Evolutionary conservation across 108 stramenopile species (phyloP), one percentile per base, ranked within the genome.

Genomic region (Mediolabrus comicus): DNA sequence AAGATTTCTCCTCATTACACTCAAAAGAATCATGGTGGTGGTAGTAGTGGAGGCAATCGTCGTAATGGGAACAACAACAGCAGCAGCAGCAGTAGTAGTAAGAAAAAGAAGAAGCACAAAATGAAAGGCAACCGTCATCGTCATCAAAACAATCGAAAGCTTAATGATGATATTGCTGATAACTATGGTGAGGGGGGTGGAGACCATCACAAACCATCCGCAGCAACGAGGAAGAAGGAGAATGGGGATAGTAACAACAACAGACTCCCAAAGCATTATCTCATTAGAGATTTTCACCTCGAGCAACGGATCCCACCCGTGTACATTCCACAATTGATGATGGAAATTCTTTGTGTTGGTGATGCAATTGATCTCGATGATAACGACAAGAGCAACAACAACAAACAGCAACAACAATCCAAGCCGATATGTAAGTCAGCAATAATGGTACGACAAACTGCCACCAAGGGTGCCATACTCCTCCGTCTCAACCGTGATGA

Each of bases 331-430:
- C 93, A 94, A 64, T 70, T 94, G 3, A 87, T 88, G 89, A 84
- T 94, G 90, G 93, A 94, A 63, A 94, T 94, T 83, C 56, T 88
- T 0, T 94, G 89, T 65, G 46, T 90, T 11, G 92, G 92, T 24
- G 41, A 74, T 24, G 54, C 74, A 0, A 56, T 79, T 14, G 46
- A 68, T 30, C 78, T 72, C 19, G 71, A 72, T 16, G 27, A 35
- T 13, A 53, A 2, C 17, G 11, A 33, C 49, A n/a, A 24, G 17
- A 33, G 7, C 12, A 4, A 17, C 24, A n/a, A n/a, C 46, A 22
- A 19, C 1, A 22, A 24, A 0, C 46, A 49, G 22, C 10, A 5
- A 24, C 22, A 17, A 49, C 13, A 29, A 46, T 35, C 56, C 12
- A 46, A 53, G 19, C 72, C 77, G 31, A 58, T 69, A 30, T 94